A percentile compares a stretch with the other conserved stretches of the same genome.
These are phyloP conservation scores for Teunomyces atbi DNA, from an alignment of 805 yeast genomes.

Conservation along the genomic window DNA sequence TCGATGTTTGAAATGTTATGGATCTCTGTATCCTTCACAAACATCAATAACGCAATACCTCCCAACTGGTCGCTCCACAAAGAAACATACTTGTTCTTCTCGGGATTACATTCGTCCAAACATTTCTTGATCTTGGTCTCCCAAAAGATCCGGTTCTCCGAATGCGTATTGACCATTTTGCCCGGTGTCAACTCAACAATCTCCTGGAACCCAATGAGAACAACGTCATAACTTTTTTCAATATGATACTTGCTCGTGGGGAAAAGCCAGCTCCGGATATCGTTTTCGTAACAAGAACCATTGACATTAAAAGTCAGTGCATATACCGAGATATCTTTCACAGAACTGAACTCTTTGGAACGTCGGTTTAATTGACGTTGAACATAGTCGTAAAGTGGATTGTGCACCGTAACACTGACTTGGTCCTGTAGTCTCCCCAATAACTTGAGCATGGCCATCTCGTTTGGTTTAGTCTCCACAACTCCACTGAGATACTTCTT, in stretches of 20 bases:
- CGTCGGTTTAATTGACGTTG: constrained; percentile 39
- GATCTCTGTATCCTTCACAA: constrained; percentile 53
- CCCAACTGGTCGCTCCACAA: constrained; percentile 82
- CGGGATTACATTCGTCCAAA: constrained; percentile 37
- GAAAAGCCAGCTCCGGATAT: constrained; percentile 44
- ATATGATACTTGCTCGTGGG: constrained; percentile 33
- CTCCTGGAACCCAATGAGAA: constrained; percentile 86
- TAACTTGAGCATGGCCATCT: constrained; percentile 45
- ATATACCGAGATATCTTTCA: constrained; percentile 41
- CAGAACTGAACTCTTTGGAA: constrained; percentile 38
- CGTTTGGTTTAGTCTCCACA: constrained; percentile 37
- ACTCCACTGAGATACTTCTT: constrained; percentile 43
- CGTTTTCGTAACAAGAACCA: constrained; percentile 45
- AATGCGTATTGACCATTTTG: constrained; percentile 78
- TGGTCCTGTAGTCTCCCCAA: constrained; percentile 50
- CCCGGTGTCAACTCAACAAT: constrained; percentile 80
- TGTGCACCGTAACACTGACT: constrained; percentile 41
- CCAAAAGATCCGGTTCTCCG: constrained; percentile 59
- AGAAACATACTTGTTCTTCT: constrained; percentile 48
- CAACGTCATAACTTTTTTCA: constrained; percentile 57
- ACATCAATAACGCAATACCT: constrained; percentile 73
- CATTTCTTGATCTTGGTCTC: constrained; percentile 55
- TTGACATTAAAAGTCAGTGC: constrained; percentile 57
- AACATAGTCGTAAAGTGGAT: constrained; percentile 56
- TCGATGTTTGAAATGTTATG: constrained; percentile 58